A percentile compares a stretch with the other conserved stretches of the same genome.
Evolutionary conservation across 2,329 filamentous ascomycete genomes (phyloP).

Genomic region (Aureobasidium subglaciale): DNA sequence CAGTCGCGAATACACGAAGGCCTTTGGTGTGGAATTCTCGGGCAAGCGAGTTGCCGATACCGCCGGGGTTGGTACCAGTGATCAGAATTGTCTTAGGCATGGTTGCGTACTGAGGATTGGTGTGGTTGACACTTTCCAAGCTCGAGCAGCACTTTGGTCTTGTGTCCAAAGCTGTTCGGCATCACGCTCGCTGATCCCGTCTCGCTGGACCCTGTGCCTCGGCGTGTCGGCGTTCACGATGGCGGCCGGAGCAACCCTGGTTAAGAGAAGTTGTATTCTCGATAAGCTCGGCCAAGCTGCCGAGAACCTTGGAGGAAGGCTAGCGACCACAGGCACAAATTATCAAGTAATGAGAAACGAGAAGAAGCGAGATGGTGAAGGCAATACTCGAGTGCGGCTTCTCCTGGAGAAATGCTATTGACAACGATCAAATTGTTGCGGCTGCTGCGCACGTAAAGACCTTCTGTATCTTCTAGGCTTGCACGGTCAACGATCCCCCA

Average conservation of each 20-base stretch:
- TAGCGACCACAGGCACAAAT: neutral
- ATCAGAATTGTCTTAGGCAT: constrained; percentile 27
- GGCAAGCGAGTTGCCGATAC: constrained; percentile 53
- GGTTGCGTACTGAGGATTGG: neutral
- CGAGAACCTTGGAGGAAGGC: neutral
- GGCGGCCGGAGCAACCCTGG: no score
- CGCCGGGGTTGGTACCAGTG: constrained; percentile 43
- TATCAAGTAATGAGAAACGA: neutral
- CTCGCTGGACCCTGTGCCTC: neutral
- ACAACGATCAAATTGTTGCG: neutral
- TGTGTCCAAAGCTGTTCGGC: neutral
- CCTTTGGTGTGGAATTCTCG: constrained; percentile 49
- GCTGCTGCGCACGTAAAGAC: neutral
- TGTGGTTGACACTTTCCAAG: neutral
- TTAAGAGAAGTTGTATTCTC: no score
- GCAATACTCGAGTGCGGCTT: neutral
- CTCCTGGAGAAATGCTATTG: neutral
- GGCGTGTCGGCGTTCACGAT: no score
- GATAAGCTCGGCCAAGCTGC: neutral
- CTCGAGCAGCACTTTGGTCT: neutral
- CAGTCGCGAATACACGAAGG: constrained; percentile 52
- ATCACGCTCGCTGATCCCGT: neutral
- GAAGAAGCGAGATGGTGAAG: neutral
- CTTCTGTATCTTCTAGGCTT: neutral
- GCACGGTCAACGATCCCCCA: neutral